Percentiles rank a stretch among this genome's conserved stretches.
These are phyloP conservation scores for Pseudoscleropodium purum DNA, from an alignment of 225 moss, liverwort and hornwort genomes.

Conservation along the genomic window DNA sequence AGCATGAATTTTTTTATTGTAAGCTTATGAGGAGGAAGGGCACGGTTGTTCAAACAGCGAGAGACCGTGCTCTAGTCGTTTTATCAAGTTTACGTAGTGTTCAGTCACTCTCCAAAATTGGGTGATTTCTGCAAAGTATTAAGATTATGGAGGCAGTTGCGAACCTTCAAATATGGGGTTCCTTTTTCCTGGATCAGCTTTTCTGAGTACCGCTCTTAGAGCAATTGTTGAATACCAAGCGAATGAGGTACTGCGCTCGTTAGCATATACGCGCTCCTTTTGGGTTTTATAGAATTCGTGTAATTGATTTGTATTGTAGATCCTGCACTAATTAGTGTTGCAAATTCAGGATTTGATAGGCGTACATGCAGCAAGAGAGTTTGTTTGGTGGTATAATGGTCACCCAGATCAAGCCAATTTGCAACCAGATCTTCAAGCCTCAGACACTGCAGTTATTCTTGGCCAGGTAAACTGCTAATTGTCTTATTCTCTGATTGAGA, in stretches of 20 bases:
- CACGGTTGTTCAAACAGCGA: not conserved
- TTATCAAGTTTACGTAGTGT: not conserved
- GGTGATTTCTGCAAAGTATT: not conserved
- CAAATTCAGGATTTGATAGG: conserved; percentile 57
- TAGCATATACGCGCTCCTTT: not conserved
- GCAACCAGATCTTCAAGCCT: conserved; percentile 65
- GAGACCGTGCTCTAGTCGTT: not conserved
- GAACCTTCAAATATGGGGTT: not conserved
- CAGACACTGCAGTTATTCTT: conserved; percentile 81
- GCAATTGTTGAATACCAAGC: not conserved
- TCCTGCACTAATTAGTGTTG: not conserved
- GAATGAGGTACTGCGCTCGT: not conserved
- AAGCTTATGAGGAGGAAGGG: not conserved
- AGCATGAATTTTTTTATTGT: not conserved
- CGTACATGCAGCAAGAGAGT: conserved; percentile 87
- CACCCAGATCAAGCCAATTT: conserved; percentile 77
- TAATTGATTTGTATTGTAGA: not conserved
- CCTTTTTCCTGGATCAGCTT: not conserved
- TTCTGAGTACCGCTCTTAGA: not conserved
- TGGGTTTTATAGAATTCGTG: not conserved
- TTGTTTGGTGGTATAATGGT: conserved; percentile 99
- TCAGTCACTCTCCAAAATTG: not conserved
- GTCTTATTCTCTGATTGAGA: not conserved
- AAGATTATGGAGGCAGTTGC: not conserved
- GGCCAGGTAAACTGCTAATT: conserved; percentile 52